A percentile compares a stretch with the other conserved stretches of the same genome.
Conservation (phyloP, 164 flowering plant genomes). For the Tinospora cordifolia region DNA sequence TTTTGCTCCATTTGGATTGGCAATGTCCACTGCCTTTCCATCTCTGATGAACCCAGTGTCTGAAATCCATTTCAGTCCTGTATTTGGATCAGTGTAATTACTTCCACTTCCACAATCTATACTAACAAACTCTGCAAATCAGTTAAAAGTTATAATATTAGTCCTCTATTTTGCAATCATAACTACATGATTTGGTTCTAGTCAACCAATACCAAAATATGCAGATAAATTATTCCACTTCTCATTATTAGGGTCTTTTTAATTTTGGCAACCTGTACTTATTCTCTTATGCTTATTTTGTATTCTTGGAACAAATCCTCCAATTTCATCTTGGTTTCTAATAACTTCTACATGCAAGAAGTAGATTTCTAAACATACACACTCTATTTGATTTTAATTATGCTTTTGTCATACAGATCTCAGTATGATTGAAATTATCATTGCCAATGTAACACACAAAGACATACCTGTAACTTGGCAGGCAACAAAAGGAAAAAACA, state of each 20-base stretch:
- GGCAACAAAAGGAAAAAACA: slow-evolving; percentile 35
- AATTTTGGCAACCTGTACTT: no score
- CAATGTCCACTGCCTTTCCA: slow-evolving; percentile 36
- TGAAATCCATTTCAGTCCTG: slow-evolving; percentile 67
- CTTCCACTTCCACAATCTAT: slow-evolving; percentile 82
- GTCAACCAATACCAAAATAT: neutral
- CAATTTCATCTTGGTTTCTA: neutral
- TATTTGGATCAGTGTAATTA: slow-evolving; percentile 55
- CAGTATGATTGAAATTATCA: neutral
- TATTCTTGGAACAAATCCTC: neutral
- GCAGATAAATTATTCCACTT: neutral
- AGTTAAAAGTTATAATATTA: neutral
- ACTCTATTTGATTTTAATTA: neutral
- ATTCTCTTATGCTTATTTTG: neutral
- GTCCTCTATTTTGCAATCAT: neutral
- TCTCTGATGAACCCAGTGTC: slow-evolving; percentile 39
- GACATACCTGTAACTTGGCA: slow-evolving; percentile 66
- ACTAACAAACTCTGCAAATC: slow-evolving; percentile 75
- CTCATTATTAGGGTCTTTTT: neutral
- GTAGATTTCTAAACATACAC: neutral
- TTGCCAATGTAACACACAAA: neutral
- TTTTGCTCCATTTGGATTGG: slow-evolving; percentile 23
- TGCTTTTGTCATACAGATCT: neutral
- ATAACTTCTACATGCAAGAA: neutral
- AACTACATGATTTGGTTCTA: neutral